A percentile compares a stretch with the other conserved stretches of the same genome.
Conservation (phyloP, 352 stramenopile genomes). For the Phytophthora ramorum region DNA sequence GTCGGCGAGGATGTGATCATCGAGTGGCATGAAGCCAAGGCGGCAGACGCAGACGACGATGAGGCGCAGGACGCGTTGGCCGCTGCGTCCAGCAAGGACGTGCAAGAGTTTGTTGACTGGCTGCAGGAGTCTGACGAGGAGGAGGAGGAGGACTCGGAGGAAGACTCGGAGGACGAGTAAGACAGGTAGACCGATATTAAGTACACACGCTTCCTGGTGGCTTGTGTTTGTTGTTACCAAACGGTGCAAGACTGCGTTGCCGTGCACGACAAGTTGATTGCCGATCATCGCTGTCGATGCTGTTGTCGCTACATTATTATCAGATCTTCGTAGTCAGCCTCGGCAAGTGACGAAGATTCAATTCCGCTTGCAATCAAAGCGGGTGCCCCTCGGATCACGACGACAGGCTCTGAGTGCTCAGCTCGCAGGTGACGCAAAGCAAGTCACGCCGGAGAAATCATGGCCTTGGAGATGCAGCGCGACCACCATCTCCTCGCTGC, state of each 20-base stretch:
- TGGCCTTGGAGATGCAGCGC: background rate
- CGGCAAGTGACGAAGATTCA: background rate
- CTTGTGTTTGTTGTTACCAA: conserved; percentile 1
- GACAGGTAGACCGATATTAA: conserved; percentile 13
- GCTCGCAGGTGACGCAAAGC: background rate
- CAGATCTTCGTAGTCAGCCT: background rate
- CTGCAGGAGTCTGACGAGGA: conserved; percentile 77
- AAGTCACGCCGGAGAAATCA: background rate
- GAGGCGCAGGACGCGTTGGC: conserved; percentile 35
- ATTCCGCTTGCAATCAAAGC: background rate
- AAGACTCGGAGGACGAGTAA: conserved; percentile 34
- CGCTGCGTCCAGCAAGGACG: conserved; percentile 59
- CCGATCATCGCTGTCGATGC: background rate
- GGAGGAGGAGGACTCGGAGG: conserved; percentile 49
- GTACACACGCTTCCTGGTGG: background rate
- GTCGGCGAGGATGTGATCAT: conserved; percentile 93
- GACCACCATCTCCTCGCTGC: background rate
- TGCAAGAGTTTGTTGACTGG: conserved; percentile 96
- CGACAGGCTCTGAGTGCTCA: background rate
- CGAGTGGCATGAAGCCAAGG: conserved; percentile 76
- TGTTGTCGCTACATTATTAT: background rate
- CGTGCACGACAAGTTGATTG: background rate
- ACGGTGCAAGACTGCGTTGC: too few relatives aligned
- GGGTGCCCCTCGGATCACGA: too few relatives aligned
- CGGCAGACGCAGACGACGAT: conserved; percentile 8